phyloP scores from a whole-genome alignment of 2,329 filamentous ascomycete species.

The Hymenoscyphus occultus region DNA sequence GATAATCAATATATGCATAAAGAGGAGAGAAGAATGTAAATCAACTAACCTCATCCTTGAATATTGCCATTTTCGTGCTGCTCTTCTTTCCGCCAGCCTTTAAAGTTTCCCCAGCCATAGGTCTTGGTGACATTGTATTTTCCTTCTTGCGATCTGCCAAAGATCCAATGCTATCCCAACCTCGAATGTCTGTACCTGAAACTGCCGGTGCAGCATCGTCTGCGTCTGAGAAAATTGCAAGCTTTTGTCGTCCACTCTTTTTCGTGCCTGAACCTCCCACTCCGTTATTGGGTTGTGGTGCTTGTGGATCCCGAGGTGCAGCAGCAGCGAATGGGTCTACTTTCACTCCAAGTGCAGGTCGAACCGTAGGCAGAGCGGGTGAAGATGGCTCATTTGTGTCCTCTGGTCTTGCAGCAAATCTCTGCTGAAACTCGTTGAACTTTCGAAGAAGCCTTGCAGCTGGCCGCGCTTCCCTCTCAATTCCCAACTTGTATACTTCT shows the following conservation, averaged over 20 bases:
- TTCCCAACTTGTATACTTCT: constrained; percentile 86
- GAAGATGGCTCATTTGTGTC: constrained; percentile 69
- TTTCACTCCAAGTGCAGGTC: constrained; percentile 82
- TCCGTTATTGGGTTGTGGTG: constrained; percentile 50
- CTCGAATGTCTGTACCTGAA: constrained; percentile 58
- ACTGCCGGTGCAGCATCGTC: constrained; percentile 56
- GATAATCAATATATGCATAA: constrained; percentile 74
- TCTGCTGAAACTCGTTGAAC: constrained; percentile 85
- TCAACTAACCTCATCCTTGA: constrained; percentile 89
- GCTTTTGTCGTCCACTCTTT: constrained; percentile 73
- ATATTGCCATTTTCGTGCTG: constrained; percentile 82
- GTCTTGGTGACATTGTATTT: constrained; percentile 79
- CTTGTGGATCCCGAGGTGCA: constrained; percentile 61
- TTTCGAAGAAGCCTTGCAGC: constrained; percentile 79
- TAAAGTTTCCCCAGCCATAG: constrained; percentile 89
- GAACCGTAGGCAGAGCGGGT: constrained; percentile 78
- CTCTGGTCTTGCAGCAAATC: constrained; percentile 66
- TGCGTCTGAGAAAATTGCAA: constrained; percentile 85
- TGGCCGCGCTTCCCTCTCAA: constrained; percentile 84
- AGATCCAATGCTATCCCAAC: constrained; percentile 91
- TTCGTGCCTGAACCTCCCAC: constrained; percentile 48
- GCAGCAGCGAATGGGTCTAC: constrained; percentile 72
- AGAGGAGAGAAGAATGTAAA: constrained; percentile 32
- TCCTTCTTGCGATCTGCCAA: constrained; percentile 90
- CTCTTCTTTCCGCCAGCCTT: constrained; percentile 82